Conservation (phyloP, 139 green algal genomes). For the Chlamydomonas schloesseri region DNA sequence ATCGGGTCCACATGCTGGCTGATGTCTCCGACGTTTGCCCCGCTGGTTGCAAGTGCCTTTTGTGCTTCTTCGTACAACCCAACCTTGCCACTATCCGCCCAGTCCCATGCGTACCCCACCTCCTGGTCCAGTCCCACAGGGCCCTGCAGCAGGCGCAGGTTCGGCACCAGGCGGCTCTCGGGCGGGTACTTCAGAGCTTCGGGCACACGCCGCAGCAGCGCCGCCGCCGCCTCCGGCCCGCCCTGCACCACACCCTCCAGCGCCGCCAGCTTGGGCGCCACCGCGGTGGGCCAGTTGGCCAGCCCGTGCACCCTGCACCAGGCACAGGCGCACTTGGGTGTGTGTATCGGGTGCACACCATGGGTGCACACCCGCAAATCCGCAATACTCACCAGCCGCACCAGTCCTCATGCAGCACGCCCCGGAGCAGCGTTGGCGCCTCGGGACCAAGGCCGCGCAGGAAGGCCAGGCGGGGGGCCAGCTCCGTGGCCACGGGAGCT, state of each 20-base stretch:
- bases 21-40: no score
- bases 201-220: constrained; percentile 11
- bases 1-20: no score
- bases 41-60: no score
- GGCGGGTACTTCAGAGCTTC: constrained; percentile 15
- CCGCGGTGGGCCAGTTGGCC: constrained; percentile 9
- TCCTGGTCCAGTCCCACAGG: neutral
- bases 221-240: neutral
- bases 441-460: neutral
- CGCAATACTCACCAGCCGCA: constrained; percentile 26
- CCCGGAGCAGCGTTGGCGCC: neutral
- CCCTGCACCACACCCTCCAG: constrained; percentile 4
- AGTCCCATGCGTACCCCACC: neutral
- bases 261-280: constrained; percentile 23
- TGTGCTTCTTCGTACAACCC: no score
- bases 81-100: neutral
- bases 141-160: constrained; percentile 24
- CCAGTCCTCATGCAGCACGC: constrained; percentile 33
- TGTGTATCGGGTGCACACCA: no score
- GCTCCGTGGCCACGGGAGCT: neutral
- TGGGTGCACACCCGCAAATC: no score
- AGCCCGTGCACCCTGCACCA: constrained; percentile 19
- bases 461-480: constrained; percentile 15
- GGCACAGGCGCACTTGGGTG: neutral
- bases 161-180: constrained; percentile 33